Conservation (phyloP, 73 alveolate genomes). For the Symbiodinium natans region DNA sequence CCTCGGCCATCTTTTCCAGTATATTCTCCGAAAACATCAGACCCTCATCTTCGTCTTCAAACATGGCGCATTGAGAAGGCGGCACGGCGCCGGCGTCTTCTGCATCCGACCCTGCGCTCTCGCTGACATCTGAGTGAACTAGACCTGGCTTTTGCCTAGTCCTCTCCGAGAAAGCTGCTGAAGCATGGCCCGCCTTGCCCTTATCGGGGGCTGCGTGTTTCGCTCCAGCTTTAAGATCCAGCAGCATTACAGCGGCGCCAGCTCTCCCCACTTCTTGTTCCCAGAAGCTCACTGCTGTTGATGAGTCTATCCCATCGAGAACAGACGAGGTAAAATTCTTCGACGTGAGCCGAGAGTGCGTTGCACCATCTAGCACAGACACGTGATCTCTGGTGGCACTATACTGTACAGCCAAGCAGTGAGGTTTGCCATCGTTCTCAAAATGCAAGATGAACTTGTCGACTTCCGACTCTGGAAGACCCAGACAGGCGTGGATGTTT, state of each 20-base stretch:
- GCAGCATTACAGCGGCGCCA: not conserved
- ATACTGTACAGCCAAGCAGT: not conserved
- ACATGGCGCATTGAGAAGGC: not conserved
- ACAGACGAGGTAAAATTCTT: not conserved
- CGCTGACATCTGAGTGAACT: not conserved
- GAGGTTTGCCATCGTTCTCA: not conserved
- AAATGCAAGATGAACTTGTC: not conserved
- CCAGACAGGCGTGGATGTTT: not conserved
- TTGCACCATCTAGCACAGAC: not conserved
- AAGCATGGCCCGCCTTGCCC: not conserved
- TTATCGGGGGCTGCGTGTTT: not conserved
- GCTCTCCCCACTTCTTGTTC: not conserved
- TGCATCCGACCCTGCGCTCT: not conserved
- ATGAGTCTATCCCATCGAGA: not conserved
- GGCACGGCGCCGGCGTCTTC: not conserved
- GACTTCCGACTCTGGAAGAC: not conserved
- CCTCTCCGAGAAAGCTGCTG: not conserved
- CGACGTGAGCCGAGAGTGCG: not conserved
- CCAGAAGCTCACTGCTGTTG: not conserved
- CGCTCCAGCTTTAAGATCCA: constrained; percentile 25
- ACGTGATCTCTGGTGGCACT: not conserved
- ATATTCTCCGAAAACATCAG: not conserved
- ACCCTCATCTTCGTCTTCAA: not conserved
- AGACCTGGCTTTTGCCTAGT: not conserved
- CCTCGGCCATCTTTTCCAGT: not conserved